Evolutionary conservation across 352 stramenopile genomes (phyloP), one percentile per base, ranked within the genome.

Genomic region (Globisporangium nagaii): DNA sequence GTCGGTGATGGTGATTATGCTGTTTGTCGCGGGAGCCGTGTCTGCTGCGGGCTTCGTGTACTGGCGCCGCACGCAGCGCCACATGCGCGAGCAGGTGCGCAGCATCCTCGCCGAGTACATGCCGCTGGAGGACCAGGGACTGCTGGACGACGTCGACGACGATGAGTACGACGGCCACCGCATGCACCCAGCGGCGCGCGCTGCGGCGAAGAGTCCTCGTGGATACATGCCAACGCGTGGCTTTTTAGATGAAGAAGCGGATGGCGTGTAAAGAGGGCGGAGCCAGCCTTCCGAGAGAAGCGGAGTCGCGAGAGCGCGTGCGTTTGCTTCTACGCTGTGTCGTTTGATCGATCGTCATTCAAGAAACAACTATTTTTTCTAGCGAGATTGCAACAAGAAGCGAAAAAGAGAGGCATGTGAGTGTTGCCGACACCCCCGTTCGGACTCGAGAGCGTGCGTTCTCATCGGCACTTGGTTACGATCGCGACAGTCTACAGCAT

Each of bases 91-190:
- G 44, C 93, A 98, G 65, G 93, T 98, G 42, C 86, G 90, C 58
- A 96, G 91, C 43, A 98, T 98, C 53, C 65, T 98, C 58, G 92
- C 95, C 19, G 93, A 98, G 72, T 98, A 98, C 74, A 98, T 98
- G 93, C 95, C 95, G 39, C 63, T 98, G 22, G 90, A 98, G 58
- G 86, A 96, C 59, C 82, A 93, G 57, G 68, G 54, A 22, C 48
- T 84, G 11, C 55, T 89, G 60, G 77, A 88, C 35, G 80, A 86
- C 30, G 73, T 76, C n/a, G 70, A 83, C 13, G 65, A 80, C 6
- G 82, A 89, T 44, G 67, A 80, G 52, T 72, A 82, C 56, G 74
- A 80, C 54, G 58, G 81, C 30, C 66, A 77, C 49, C 71, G 59
- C 15, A 68, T 91, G 55, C 84, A 94, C 59, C 84, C 84, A 1